Percentiles rank a stretch among this genome's conserved stretches.
These are phyloP conservation scores for Venturia oleaginea DNA, from an alignment of 2,329 filamentous ascomycete species.

Conservation along the genomic window DNA sequence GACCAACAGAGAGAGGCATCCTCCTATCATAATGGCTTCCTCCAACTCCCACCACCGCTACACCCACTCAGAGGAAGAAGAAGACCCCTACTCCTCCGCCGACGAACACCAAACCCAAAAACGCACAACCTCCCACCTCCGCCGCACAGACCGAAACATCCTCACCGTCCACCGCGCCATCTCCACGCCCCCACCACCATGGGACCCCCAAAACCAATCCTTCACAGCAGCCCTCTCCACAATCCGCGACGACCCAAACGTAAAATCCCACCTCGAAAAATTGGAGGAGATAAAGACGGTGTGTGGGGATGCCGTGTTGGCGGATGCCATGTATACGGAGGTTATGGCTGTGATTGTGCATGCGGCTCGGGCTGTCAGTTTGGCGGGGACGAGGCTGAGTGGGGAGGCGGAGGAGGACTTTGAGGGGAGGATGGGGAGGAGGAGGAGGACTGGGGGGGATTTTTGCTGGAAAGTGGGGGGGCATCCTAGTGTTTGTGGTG, in stretches of 20 bases:
- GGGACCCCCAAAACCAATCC: not conserved
- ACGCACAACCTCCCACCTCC: not conserved
- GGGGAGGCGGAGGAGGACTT: not conserved
- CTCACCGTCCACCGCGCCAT: not conserved
- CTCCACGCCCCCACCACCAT: constrained; percentile 16
- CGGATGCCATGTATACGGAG: not conserved
- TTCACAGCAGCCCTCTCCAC: not conserved
- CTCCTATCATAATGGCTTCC: not conserved
- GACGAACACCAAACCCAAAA: not conserved
- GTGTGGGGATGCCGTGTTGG: not conserved
- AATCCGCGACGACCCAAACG: not conserved
- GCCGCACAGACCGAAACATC: not conserved
- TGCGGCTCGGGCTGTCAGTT: not conserved
- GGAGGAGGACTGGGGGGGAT: not conserved
- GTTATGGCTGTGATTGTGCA: constrained; percentile 3
- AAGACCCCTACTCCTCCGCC: not conserved
- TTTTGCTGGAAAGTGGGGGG: not conserved
- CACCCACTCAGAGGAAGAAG: not conserved
- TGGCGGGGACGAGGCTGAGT: not conserved
- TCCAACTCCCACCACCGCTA: no score
- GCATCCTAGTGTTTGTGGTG: not conserved
- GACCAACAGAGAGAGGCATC: no score
- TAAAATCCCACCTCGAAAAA: not conserved
- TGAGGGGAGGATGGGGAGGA: not conserved
- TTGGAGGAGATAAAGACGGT: constrained; percentile 2